Percentiles rank a stretch among this genome's conserved stretches.
Evolutionary conservation across 257 asterid species (phyloP).

Genomic region (Lithospermum erythrorhizon): DNA sequence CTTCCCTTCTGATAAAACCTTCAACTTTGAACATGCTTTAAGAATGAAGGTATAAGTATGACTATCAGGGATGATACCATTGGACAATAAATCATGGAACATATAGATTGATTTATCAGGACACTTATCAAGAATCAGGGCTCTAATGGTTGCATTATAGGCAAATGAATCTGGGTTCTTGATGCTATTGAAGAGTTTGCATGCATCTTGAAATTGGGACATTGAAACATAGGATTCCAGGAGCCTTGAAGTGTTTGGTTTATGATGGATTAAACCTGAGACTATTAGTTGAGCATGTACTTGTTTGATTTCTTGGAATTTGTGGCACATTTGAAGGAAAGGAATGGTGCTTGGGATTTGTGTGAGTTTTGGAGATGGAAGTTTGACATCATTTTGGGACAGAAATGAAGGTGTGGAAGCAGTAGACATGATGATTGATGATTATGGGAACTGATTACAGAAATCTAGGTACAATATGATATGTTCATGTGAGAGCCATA

Average conservation of each 20-base stretch:
- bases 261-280: constrained; percentile 16
- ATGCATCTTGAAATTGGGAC: constrained; percentile 9
- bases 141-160: constrained; percentile 22
- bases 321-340: constrained; percentile 12
- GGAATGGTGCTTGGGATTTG: background rate
- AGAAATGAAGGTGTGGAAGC: background rate
- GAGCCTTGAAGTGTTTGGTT: constrained; percentile 14
- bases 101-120: constrained; percentile 7
- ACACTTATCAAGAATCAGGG: constrained; percentile 12
- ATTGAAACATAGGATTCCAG: constrained; percentile 17
- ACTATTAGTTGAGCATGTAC: constrained; percentile 20
- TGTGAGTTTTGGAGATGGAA: background rate
- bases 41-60: constrained; percentile 24
- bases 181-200: constrained; percentile 12
- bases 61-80: constrained; percentile 14
- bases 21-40: constrained; percentile 22
- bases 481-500: too few relatives aligned
- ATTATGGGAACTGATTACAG: too few relatives aligned
- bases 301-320: constrained; percentile 5
- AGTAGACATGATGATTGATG: too few relatives aligned
- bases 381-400: background rate
- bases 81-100: constrained; percentile 7
- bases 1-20: constrained; percentile 16
- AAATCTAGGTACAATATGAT: too few relatives aligned
- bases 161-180: constrained; percentile 17